Conservation (phyloP, 352 stramenopile genomes). For the Globisporangium nagaii region DNA sequence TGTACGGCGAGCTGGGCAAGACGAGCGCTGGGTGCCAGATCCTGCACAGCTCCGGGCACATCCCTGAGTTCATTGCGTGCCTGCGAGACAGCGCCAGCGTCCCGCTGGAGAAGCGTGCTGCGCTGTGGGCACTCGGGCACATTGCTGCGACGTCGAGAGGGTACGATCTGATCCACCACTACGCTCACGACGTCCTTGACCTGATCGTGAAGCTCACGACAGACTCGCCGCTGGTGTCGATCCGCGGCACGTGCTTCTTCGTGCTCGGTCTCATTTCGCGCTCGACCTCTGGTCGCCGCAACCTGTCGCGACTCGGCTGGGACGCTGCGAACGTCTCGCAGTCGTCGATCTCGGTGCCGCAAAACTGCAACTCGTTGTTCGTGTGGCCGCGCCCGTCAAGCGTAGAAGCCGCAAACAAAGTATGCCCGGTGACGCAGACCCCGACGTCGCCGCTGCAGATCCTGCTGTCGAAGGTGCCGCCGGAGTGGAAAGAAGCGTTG, state of each 20-base stretch:
- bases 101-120: constrained; percentile 80
- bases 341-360: constrained; percentile 76
- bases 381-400: constrained; percentile 50
- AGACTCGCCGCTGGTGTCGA: constrained; percentile 74
- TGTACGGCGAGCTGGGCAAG: constrained; percentile 85
- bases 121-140: constrained; percentile 79
- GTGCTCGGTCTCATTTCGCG: constrained; percentile 73
- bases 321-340: constrained; percentile 60
- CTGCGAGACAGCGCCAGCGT: constrained; percentile 77
- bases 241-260: constrained; percentile 85
- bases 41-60: constrained; percentile 68
- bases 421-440: constrained; percentile 53
- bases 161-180: constrained; percentile 78
- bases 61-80: constrained; percentile 79
- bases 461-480: constrained; percentile 62
- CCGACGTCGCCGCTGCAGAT: constrained; percentile 54
- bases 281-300: constrained; percentile 51
- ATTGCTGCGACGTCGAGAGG: constrained; percentile 72
- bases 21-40: constrained; percentile 79
- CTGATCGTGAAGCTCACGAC: constrained; percentile 85
- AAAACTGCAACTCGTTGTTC: constrained; percentile 79
- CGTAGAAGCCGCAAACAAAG: constrained; percentile 11
- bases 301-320: constrained; percentile 74
- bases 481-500: constrained; percentile 75
- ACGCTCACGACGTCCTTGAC: constrained; percentile 79